A percentile compares a stretch with the other conserved stretches of the same genome.
Conservation (phyloP, 129 eudicot species). For the Apium graveolens region DNA sequence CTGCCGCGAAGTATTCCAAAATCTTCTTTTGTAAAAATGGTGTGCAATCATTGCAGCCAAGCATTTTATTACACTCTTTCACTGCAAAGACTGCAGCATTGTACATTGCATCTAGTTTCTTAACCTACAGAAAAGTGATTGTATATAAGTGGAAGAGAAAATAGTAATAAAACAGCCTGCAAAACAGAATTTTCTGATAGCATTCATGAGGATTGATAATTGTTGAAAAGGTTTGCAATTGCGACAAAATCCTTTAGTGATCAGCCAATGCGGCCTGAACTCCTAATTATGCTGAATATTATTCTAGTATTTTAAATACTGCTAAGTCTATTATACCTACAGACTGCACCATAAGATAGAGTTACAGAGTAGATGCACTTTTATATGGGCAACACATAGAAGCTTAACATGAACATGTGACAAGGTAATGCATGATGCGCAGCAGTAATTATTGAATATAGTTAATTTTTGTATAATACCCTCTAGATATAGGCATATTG, state of each 20-base stretch:
- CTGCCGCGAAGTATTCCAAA: constrained; percentile 54
- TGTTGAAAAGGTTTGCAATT: background rate
- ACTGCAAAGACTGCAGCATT: constrained; percentile 68
- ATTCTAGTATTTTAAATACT: background rate
- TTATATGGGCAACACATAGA: background rate
- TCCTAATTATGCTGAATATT: background rate
- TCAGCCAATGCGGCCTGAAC: background rate
- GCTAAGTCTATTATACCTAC: background rate
- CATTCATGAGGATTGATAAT: background rate
- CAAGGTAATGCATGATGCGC: background rate
- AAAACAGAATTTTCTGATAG: background rate
- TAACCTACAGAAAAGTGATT: constrained; percentile 40
- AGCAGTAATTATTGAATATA: background rate
- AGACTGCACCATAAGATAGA: background rate
- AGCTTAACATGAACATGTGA: background rate
- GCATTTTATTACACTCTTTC: constrained; percentile 51
- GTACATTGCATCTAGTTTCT: constrained; percentile 65
- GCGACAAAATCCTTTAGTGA: background rate
- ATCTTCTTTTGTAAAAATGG: constrained; percentile 74
- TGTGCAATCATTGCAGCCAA: constrained; percentile 55
- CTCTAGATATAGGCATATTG: background rate
- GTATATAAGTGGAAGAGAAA: constrained; percentile 6
- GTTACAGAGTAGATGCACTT: background rate
- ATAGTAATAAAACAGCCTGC: background rate
- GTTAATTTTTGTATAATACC: too few species aligned